Conservation (phyloP, 1,284 basidiomycete genomes). For the Irpex sp. region DNA sequence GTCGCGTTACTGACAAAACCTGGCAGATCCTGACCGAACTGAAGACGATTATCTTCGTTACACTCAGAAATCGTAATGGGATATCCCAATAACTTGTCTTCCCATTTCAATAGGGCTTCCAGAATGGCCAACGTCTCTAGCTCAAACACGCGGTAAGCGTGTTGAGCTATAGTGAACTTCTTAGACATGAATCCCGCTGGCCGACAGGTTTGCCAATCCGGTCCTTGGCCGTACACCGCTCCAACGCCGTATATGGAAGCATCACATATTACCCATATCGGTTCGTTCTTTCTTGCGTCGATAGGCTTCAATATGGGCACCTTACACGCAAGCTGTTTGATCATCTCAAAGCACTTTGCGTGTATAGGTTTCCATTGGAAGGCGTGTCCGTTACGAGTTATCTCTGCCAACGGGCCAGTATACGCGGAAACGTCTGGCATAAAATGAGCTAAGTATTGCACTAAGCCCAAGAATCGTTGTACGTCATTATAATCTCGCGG, state of each 20-base stretch:
- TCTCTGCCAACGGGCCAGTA: conserved; percentile 23
- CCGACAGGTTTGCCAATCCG: not conserved
- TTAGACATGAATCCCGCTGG: not conserved
- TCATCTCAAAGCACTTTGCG: not conserved
- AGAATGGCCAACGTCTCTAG: conserved; percentile 35
- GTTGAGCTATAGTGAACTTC: conserved; percentile 30
- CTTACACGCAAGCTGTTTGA: not conserved
- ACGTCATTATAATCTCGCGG: conserved; percentile 34
- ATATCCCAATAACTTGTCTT: conserved; percentile 29
- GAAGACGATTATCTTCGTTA: too few relatives aligned
- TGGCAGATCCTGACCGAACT: too few relatives aligned
- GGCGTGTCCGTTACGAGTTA: conserved; percentile 11
- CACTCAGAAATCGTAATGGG: too few relatives aligned
- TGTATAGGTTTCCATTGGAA: not conserved
- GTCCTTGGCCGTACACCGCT: not conserved
- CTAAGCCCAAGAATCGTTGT: conserved; percentile 35
- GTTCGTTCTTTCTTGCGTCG: not conserved
- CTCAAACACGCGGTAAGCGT: conserved; percentile 32
- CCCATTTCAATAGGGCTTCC: conserved; percentile 34
- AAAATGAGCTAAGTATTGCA: conserved; percentile 37
- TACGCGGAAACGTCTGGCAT: conserved; percentile 31
- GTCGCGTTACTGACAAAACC: too few relatives aligned
- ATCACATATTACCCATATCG: conserved; percentile 2
- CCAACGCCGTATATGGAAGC: not conserved
- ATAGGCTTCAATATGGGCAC: not conserved